phyloP scores from a whole-genome alignment of 2,329 filamentous ascomycete species.

The Sporothrix euskadiensis region DNA sequence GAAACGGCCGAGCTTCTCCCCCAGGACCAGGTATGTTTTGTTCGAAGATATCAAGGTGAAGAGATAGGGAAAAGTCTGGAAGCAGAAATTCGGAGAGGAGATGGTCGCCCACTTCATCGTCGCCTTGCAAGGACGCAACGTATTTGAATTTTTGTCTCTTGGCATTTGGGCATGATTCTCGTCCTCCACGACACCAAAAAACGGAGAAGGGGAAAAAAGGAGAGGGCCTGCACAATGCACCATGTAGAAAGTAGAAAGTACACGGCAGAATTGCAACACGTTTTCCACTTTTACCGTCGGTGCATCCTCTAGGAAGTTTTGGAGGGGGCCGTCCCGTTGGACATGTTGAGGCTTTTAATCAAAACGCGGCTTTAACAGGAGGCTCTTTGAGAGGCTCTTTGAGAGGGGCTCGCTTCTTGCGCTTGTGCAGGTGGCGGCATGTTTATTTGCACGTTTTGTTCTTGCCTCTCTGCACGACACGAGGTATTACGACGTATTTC shows the following conservation, averaged over 20 bases:
- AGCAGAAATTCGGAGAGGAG: neutral
- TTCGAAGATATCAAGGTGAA: neutral
- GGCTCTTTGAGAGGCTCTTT: slow-evolving; percentile 10
- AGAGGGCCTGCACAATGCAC: neutral
- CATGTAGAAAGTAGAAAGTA: neutral
- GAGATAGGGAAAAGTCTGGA: neutral
- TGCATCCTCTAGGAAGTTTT: neutral
- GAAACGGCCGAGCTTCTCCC: neutral
- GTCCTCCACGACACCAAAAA: slow-evolving; percentile 7
- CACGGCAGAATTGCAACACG: neutral
- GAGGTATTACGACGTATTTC: neutral
- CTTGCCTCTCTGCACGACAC: slow-evolving; percentile 3
- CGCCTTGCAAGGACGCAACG: neutral
- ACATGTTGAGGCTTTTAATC: neutral
- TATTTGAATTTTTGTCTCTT: neutral
- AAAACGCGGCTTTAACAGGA: neutral
- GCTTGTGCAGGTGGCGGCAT: neutral
- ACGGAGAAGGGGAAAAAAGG: neutral
- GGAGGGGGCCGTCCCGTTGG: neutral
- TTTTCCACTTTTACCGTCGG: neutral
- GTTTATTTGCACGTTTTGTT: slow-evolving; percentile 3
- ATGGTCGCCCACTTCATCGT: neutral
- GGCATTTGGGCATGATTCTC: slow-evolving; percentile 9
- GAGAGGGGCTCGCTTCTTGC: neutral
- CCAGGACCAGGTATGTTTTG: neutral